These are phyloP conservation scores for Porphyrellus cyaneotinctus DNA, from an alignment of 768 basidiomycete genomes.

Conservation along the genomic window DNA sequence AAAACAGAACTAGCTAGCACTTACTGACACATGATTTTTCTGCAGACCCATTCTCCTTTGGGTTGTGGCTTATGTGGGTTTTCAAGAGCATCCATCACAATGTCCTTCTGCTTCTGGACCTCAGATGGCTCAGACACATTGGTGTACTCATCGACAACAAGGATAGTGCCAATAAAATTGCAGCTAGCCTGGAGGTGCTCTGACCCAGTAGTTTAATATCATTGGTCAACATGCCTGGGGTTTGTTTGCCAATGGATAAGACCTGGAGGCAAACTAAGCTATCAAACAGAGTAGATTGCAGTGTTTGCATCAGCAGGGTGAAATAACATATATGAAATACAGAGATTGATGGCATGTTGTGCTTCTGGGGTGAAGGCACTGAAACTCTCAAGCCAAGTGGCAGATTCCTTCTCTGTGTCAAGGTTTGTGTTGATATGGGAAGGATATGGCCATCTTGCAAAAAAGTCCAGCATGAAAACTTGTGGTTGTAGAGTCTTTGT, in stretches of 20 bases:
- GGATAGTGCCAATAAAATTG: neutral
- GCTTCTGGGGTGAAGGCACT: neutral
- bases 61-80: neutral
- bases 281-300: neutral
- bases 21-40: neutral
- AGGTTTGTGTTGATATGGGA: neutral
- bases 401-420: neutral
- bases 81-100: neutral
- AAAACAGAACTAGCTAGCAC: neutral
- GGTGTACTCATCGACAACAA: neutral
- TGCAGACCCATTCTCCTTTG: neutral
- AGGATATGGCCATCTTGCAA: neutral
- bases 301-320: no score
- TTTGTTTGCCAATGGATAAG: neutral
- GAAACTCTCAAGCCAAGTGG: neutral
- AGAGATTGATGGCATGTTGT: neutral
- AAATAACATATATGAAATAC: no score
- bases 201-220: neutral
- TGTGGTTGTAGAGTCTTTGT: no score
- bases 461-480: neutral
- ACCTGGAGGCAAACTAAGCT: neutral
- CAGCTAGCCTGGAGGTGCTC: neutral
- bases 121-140: neutral
- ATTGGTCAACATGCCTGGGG: no score
- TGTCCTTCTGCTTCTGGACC: neutral